These are phyloP conservation scores for Acacia confusa DNA, from an alignment of 306 rosid genomes.

Conservation along the genomic window DNA sequence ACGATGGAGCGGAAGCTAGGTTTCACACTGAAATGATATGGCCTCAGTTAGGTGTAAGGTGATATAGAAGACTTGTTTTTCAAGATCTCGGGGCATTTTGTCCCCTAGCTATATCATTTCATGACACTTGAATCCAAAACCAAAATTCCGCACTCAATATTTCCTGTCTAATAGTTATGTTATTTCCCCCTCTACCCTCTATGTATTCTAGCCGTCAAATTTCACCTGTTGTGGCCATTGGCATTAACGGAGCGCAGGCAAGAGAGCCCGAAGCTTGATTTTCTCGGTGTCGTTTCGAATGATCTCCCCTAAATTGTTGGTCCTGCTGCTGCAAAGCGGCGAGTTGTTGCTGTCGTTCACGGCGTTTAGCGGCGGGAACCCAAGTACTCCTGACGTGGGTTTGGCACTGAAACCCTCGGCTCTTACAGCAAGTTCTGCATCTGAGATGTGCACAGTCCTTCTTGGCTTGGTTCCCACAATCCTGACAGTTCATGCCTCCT, in stretches of 20 bases:
- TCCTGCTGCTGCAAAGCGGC: slow-evolving; percentile 39
- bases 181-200: not conserved
- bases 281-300: slow-evolving; percentile 56
- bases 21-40: slow-evolving; percentile 46
- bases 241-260: slow-evolving; percentile 49
- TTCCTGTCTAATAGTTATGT: not conserved
- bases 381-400: slow-evolving; percentile 98
- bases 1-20: slow-evolving; percentile 33
- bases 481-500: slow-evolving; percentile 61
- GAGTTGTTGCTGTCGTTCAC: slow-evolving; percentile 77
- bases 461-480: slow-evolving; percentile 78
- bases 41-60: slow-evolving; percentile 36
- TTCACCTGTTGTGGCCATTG: slow-evolving; percentile 64
- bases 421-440: slow-evolving; percentile 74
- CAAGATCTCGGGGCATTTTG: slow-evolving; percentile 27
- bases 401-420: slow-evolving; percentile 75
- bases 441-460: slow-evolving; percentile 65
- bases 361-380: slow-evolving; percentile 96
- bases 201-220: not conserved
- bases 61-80: slow-evolving; percentile 4
- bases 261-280: slow-evolving; percentile 36
- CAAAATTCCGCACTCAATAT: slow-evolving; percentile 5
- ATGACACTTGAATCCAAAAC: not conserved
- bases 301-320: slow-evolving; percentile 33
- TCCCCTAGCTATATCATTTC: slow-evolving; percentile 7